phyloP scores from a whole-genome alignment of 1,284 basidiomycete genomes.

The Austroboletus novae-zelandiae region DNA sequence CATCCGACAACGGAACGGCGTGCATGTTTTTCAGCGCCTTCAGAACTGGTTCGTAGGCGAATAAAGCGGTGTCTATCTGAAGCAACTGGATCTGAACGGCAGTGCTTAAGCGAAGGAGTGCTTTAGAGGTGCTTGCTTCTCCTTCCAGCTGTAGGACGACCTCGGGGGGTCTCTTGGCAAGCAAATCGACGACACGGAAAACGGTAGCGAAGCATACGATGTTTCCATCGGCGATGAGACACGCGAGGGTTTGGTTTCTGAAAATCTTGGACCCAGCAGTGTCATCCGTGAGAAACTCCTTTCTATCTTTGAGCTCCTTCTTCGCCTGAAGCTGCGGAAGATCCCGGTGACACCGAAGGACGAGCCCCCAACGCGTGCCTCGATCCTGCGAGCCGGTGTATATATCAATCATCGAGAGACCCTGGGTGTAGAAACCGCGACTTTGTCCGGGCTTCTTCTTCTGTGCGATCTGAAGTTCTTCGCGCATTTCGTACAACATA shows the following conservation, averaged over 20 bases:
- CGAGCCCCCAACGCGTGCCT: conserved; percentile 44
- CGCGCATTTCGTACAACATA: conserved; percentile 59
- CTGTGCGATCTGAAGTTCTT: conserved; percentile 48
- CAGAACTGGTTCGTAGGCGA: conserved; percentile 61
- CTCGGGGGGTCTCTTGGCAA: conserved; percentile 45
- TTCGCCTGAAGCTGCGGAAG: conserved; percentile 39
- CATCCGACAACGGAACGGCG: conserved; percentile 44
- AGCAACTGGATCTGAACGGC: conserved; percentile 43
- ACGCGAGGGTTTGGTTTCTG: conserved; percentile 51
- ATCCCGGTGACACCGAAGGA: conserved; percentile 41
- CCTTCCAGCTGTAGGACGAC: conserved; percentile 38
- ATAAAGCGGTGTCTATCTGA: conserved; percentile 59
- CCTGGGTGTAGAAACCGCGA: conserved; percentile 43
- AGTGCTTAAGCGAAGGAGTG: conserved; percentile 38
- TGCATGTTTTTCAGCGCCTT: conserved; percentile 47
- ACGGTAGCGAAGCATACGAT: conserved; percentile 54
- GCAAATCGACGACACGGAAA: conserved; percentile 50
- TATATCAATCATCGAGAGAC: conserved; percentile 38
- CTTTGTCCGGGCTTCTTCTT: conserved; percentile 46
- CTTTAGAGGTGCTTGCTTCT: conserved; percentile 35
- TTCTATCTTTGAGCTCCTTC: conserved; percentile 31
- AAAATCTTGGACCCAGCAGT: conserved; percentile 38
- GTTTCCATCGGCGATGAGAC: conserved; percentile 47
- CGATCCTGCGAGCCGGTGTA: conserved; percentile 36
- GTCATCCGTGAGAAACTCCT: conserved; percentile 40